Evolutionary conservation across 2,329 filamentous ascomycete genomes (phyloP).

Genomic region (Fusarium subglutinans): DNA sequence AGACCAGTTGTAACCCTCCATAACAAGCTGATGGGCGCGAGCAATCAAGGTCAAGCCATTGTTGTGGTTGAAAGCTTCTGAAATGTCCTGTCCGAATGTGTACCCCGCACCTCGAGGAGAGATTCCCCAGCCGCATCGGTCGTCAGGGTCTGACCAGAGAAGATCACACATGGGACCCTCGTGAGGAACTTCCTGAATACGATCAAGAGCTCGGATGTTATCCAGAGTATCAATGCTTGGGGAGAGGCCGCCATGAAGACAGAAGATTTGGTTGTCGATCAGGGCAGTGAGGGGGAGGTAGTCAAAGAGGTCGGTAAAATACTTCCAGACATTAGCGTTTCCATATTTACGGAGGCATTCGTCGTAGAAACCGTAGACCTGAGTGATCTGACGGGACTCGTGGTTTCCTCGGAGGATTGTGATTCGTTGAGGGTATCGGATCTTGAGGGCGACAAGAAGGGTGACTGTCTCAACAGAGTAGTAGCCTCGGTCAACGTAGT

Average conservation of each 20-base stretch:
- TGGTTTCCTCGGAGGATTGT: constrained; percentile 99
- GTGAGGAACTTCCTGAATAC: constrained; percentile 98
- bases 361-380: constrained; percentile 99
- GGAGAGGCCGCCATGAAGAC: constrained; percentile 94
- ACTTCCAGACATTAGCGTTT: constrained; percentile 99
- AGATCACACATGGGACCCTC: constrained; percentile 98
- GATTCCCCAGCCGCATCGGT: constrained; percentile 95
- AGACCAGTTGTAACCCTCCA: constrained; percentile 99
- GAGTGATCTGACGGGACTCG: constrained; percentile 98
- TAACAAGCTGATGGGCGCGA: constrained; percentile 96
- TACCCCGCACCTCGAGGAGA: constrained; percentile 94
- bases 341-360: constrained; percentile 99
- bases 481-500: constrained; percentile 98
- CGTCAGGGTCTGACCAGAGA: constrained; percentile 97
- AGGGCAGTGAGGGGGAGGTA: constrained; percentile 96
- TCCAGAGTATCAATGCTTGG: constrained; percentile 96
- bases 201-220: constrained; percentile 93
- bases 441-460: constrained; percentile 94
- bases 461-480: constrained; percentile 99
- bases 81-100: constrained; percentile 97
- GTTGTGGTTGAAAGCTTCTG: constrained; percentile 99
- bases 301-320: constrained; percentile 98
- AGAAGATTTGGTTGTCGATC: constrained; percentile 99
- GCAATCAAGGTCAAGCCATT: constrained; percentile 96
- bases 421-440: constrained; percentile 96